phyloP scores from a whole-genome alignment of 1,284 basidiomycete genomes.

The Trichosporon inkin region DNA sequence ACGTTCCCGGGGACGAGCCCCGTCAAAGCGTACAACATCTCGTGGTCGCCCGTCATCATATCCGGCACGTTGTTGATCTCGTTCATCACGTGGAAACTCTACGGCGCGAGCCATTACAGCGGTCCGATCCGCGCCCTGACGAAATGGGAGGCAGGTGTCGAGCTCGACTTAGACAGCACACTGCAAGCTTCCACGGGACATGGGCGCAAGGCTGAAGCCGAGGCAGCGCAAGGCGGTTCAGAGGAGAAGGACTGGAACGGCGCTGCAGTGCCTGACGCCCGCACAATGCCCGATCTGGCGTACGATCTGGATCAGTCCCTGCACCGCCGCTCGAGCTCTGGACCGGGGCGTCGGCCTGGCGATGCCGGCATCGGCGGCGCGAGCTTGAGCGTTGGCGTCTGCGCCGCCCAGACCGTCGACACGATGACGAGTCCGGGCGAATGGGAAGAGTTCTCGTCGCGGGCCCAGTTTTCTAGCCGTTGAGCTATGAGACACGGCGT shows the following conservation, averaged over 20 bases:
- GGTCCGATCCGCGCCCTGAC: conserved; percentile 49
- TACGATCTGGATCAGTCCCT: neutral
- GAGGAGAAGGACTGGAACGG: neutral
- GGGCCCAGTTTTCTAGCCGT: neutral
- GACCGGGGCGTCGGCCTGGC: too few relatives aligned
- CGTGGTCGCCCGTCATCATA: conserved; percentile 45
- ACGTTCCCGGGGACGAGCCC: conserved; percentile 38
- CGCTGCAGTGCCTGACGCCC: neutral
- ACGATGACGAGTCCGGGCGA: conserved; percentile 2
- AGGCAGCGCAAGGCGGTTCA: neutral
- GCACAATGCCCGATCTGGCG: neutral
- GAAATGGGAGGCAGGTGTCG: conserved; percentile 49
- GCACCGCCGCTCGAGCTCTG: too few relatives aligned
- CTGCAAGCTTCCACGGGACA: conserved; percentile 16
- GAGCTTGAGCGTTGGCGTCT: neutral
- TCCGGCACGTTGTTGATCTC: conserved; percentile 38
- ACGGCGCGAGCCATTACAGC: conserved; percentile 37
- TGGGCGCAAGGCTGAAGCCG: neutral
- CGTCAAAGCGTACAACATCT: conserved; percentile 36
- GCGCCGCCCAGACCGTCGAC: neutral
- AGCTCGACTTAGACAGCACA: conserved; percentile 40
- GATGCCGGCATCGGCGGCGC: neutral
- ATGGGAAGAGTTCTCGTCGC: neutral
- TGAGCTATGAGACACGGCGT: too few relatives aligned
- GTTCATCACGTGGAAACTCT: conserved; percentile 29